phyloP scores from a whole-genome alignment of 352 stramenopile genomes.

The Phytophthora ohioensis region DNA sequence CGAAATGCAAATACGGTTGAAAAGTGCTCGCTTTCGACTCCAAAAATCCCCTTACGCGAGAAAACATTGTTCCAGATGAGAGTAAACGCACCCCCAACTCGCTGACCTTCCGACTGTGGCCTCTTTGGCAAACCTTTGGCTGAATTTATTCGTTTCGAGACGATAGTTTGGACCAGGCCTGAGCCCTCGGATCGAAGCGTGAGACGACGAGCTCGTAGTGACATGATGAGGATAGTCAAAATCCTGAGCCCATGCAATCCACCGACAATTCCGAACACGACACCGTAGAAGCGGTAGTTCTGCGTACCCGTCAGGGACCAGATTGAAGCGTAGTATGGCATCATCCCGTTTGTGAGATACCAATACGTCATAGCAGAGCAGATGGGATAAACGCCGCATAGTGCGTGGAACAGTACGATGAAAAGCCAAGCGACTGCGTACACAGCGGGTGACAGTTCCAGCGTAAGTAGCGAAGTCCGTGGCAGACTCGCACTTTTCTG shows the following conservation, averaged over 20 bases:
- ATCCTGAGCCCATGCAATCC: constrained; percentile 36
- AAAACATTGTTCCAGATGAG: constrained; percentile 21
- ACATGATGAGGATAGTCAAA: constrained; percentile 29
- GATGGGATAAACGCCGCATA: constrained; percentile 30
- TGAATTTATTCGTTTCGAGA: not conserved
- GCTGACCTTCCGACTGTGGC: not conserved
- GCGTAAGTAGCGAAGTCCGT: not conserved
- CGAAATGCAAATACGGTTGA: constrained; percentile 27
- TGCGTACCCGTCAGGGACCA: constrained; percentile 24
- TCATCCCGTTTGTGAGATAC: constrained; percentile 29
- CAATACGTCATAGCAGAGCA: constrained; percentile 35
- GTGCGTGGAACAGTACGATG: constrained; percentile 36
- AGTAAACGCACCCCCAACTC: not conserved
- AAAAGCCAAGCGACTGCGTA: constrained; percentile 22
- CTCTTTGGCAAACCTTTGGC: not conserved
- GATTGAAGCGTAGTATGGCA: constrained; percentile 41
- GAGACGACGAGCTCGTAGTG: constrained; percentile 24
- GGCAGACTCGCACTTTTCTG: not conserved
- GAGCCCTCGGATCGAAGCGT: constrained; percentile 26
- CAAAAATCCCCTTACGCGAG: constrained; percentile 26
- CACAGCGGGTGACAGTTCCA: constrained; percentile 6
- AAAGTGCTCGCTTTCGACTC: constrained; percentile 42
- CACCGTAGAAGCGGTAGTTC: constrained; percentile 37
- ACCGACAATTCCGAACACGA: constrained; percentile 39
- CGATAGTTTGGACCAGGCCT: constrained; percentile 2